Conservation (phyloP, 2,329 filamentous ascomycete species). For the Aspergillus chevalieri region DNA sequence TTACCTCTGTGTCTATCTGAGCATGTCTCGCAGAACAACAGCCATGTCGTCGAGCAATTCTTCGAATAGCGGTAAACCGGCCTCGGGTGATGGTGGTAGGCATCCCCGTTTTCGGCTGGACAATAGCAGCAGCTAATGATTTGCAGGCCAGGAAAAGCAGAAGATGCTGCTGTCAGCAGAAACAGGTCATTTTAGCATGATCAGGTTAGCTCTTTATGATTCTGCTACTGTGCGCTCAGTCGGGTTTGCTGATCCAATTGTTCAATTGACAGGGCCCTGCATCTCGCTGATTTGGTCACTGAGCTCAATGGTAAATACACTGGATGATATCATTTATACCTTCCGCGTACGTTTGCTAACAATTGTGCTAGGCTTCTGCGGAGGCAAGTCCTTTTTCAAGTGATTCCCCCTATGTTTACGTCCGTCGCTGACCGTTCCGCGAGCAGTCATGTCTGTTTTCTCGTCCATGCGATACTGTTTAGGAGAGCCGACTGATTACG, state of each 20-base stretch:
- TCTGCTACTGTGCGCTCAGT: not conserved
- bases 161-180: conserved; percentile 44
- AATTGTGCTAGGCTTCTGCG: conserved; percentile 39
- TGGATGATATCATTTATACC: not conserved
- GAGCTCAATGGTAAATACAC: conserved; percentile 42
- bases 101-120: conserved; percentile 8
- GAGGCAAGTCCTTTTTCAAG: conserved; percentile 32
- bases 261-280: conserved; percentile 34
- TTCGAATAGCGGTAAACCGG: conserved; percentile 22
- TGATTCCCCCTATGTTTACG: conserved; percentile 2
- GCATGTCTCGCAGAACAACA: conserved; percentile 37
- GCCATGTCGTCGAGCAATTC: conserved; percentile 28
- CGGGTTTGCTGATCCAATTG: conserved; percentile 8
- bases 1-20: conserved; percentile 10
- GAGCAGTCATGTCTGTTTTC: conserved; percentile 80
- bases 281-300: conserved; percentile 47
- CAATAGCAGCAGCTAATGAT: conserved; percentile 8
- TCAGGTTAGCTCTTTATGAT: conserved; percentile 33
- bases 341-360: conserved; percentile 13
- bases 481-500: conserved; percentile 58
- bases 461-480: conserved; percentile 91
- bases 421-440: conserved; percentile 11
- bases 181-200: conserved; percentile 46
- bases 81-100: conserved; percentile 30
- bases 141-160: conserved; percentile 44